These are phyloP conservation scores for Stramenopiles sp. DNA, from an alignment of 352 stramenopile genomes.

Conservation along the genomic window DNA sequence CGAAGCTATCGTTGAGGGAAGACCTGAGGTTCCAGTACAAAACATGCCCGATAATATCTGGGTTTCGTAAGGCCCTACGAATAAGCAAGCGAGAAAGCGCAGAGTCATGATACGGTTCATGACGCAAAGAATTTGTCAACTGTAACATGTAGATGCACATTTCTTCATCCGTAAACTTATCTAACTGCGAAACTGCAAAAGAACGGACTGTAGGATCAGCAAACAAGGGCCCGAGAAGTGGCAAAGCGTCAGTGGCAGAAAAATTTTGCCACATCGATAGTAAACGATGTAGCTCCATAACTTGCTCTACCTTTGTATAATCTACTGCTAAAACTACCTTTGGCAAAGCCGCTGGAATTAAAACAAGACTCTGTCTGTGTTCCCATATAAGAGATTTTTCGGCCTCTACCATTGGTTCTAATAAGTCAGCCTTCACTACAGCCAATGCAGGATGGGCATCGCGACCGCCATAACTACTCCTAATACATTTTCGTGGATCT, in stretches of 20 bases:
- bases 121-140: conserved; percentile 78
- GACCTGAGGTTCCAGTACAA: conserved; percentile 38
- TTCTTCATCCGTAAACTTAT: not conserved
- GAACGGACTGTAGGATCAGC: not conserved
- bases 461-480: not conserved
- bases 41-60: conserved; percentile 28
- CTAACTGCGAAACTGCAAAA: not conserved
- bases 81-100: conserved; percentile 36
- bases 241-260: not conserved
- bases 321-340: not conserved
- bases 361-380: not conserved
- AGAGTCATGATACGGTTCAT: conserved; percentile 44
- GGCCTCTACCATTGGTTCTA: not conserved
- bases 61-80: conserved; percentile 27
- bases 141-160: conserved; percentile 4
- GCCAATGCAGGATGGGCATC: not conserved
- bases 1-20: conserved; percentile 13
- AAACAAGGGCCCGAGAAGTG: not conserved
- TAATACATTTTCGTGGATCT: not conserved
- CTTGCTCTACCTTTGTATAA: not conserved
- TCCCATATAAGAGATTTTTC: not conserved
- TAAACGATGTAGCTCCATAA: not conserved
- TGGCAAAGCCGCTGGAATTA: not conserved
- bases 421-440: not conserved
- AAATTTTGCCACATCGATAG: not conserved